Evolutionary conservation across 805 yeast species (phyloP).

Genomic region (Pichia exigua): DNA sequence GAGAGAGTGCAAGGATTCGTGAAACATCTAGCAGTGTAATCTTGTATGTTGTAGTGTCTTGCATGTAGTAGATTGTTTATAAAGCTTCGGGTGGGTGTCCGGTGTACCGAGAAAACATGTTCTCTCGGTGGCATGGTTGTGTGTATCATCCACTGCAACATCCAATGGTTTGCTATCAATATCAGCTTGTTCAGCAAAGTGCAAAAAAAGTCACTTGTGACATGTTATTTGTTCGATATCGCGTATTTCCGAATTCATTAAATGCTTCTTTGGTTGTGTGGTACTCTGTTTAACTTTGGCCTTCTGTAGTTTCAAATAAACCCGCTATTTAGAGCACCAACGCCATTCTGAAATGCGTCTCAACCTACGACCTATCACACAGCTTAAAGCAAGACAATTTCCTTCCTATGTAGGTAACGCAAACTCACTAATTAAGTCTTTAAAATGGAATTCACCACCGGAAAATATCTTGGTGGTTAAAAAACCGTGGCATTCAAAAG

Average conservation of each 20-base stretch:
- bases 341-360: not conserved
- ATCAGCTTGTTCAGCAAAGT: too few species aligned
- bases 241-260: not conserved
- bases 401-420: constrained; percentile 51
- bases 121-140: too few species aligned
- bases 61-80: too few species aligned
- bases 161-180: too few species aligned
- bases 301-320: too few species aligned
- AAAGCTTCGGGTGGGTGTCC: too few species aligned
- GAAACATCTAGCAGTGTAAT: not conserved
- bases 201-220: too few species aligned
- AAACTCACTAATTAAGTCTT: constrained; percentile 51
- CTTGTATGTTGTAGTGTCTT: not conserved
- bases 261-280: too few species aligned
- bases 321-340: not conserved
- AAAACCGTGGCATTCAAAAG: constrained; percentile 70
- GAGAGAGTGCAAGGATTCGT: constrained; percentile 8
- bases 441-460: constrained; percentile 67
- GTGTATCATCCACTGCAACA: too few species aligned
- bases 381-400: constrained; percentile 17
- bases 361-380: constrained; percentile 4
- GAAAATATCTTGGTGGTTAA: constrained; percentile 74
- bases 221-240: too few species aligned
- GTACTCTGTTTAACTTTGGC: too few species aligned
- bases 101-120: too few species aligned